Base-by-base conservation (phyloP, 2,329 filamentous ascomycete genomes). In the Ophiocordyceps camponoti-rufipedis region DNA sequence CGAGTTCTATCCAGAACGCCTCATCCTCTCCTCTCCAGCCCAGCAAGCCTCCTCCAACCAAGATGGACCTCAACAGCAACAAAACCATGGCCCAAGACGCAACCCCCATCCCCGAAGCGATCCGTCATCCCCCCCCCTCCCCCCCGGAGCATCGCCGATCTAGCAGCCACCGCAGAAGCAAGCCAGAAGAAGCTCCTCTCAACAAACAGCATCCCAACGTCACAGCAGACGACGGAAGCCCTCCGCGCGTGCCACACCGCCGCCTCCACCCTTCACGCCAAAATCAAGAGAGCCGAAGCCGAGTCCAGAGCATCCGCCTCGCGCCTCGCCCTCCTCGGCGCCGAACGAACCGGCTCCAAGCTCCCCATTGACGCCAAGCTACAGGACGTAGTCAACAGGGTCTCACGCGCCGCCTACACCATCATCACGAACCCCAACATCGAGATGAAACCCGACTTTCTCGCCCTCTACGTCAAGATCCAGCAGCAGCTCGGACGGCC, bases 381-480 rank as follows among this genome's bases (percentile, higher is more conserved):
- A 41, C 60, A 61, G 48, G 63, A 69, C 42, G 65, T 70, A 28
- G 60, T 71, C 46, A 63, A 71, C 52, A 66, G 64, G 52, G 68
- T 80, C 46, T 78, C 76, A 19, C 58, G 71, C 44, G 62, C 73
- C 8, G 78, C 82, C n/a, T 82, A 84, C 58, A 67, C 72, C 35
- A 73, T 95, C 46, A 60, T 94, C 48, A 72, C 73, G 43, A 76
- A 89, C 53, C 78, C 82, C 4, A 78, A 81, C 48, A 79, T 95
- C 43, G 84, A 87, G 63, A 83, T 96, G 56, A 83, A 84, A 5
- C 76, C 81, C 9, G 67, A 72, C 29, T 67, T 89, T 32, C 74
- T 96, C 38, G 68, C 74, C 47, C 62, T 74, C 52, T 96, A 95
- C 61, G 79, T 94, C 49, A 70, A 75, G 35, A 76, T 85, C 41